Evolutionary conservation across 306 rosid genomes (phyloP), one percentile per base, ranked within the genome.

Genomic region (Dryas octopetala): DNA sequence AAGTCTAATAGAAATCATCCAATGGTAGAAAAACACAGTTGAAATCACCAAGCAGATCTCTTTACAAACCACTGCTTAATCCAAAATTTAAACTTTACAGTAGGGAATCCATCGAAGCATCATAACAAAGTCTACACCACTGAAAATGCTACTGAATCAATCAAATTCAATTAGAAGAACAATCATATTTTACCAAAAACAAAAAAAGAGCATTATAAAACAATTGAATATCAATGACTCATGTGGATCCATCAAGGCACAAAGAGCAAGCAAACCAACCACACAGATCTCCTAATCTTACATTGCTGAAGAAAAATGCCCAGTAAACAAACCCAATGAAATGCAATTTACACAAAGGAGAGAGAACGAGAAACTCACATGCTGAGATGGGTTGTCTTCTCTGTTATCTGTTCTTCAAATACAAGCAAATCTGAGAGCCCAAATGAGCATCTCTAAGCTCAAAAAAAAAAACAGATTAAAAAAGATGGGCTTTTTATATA

Each of bases 371-470:
- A 26, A 46, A 60, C 76, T 60, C 48, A 73, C 76, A 46, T 46
- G 5, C 46, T 58, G 57, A 45, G 9, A 73, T 19, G 49, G 68
- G 66, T 41, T 41, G 9, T 53, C 62, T n/a, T 71, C 75, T 55
- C 4, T 55, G 75, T 55, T 71, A 55, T 55, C 75, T 2, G 52
- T 60, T 70, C 75, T 45, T 73, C 68, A 26, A 60, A 50, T 47
- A 26, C 68, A 59, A 32, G 76, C 32, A 28, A 73, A 73, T 60
- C 76, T 73, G 38, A 59, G 68, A 73, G 58, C 67, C 68, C 76
- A 59, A 26, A 59, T 13, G 57, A 73, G 68, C 65, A 55, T 19
- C 65, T n/a, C 65, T n/a, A 12, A 28, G 48, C 58, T 15, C 46
- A 5, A 46, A 23, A 23, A 23, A 23, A 23, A 72, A 59, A 55